Percentiles rank a stretch among this genome's conserved stretches.
Conservation (phyloP, 352 stramenopile genomes). For the Pythium graminicola region DNA sequence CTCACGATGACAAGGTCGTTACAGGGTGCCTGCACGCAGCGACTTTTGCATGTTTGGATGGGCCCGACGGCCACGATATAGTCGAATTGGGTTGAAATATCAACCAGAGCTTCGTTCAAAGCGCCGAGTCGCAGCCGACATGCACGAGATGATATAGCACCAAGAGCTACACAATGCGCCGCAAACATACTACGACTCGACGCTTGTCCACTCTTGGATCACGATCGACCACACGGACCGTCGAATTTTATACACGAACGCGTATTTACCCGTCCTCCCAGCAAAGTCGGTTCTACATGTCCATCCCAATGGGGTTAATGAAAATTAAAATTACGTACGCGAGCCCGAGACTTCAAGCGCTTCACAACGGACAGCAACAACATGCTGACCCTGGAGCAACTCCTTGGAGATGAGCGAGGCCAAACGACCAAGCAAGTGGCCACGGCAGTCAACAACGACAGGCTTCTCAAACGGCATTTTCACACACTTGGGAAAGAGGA, state of each 20-base stretch:
- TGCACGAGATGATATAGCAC: too few species aligned
- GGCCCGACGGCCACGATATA: constrained; percentile 6
- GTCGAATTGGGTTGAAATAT: not conserved
- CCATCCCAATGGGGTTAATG: constrained; percentile 8
- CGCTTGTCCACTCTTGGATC: not conserved
- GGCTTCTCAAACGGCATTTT: constrained; percentile 93
- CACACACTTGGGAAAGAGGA: constrained; percentile 55
- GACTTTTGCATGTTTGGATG: constrained; percentile 87
- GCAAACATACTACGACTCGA: not conserved
- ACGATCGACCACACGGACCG: not conserved
- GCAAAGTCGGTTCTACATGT: constrained; percentile 11
- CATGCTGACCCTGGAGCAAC: constrained; percentile 97
- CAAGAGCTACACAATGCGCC: too few species aligned
- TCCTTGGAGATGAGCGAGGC: constrained; percentile 99
- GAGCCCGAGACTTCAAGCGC: constrained; percentile 98
- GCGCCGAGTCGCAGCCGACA: constrained; percentile 4
- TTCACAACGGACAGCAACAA: constrained; percentile 98
- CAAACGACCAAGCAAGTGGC: constrained; percentile 97
- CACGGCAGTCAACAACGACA: constrained; percentile 97
- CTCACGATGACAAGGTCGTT: constrained; percentile 21
- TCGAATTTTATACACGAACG: not conserved
- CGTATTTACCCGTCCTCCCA: constrained; percentile 15
- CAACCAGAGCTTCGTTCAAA: not conserved
- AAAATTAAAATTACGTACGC: constrained; percentile 51
- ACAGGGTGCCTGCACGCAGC: constrained; percentile 84